Conservation (phyloP, 1,139 yeast species). For the Debaryomyces sp. region DNA sequence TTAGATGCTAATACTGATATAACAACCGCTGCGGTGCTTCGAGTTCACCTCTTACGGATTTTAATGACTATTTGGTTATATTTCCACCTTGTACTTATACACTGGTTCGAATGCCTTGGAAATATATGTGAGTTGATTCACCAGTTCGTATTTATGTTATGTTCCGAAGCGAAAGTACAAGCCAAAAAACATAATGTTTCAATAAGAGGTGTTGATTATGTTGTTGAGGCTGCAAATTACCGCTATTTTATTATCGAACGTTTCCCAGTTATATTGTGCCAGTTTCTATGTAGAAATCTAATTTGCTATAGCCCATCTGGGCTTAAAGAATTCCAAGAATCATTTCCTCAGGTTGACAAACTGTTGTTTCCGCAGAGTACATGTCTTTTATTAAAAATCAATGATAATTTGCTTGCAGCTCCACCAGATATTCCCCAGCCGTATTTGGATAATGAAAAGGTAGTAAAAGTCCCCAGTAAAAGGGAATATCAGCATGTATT, state of each 20-base stretch:
- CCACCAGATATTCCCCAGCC: constrained; percentile 49
- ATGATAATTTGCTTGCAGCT: constrained; percentile 15
- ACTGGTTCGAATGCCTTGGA: not conserved
- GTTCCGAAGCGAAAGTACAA: constrained; percentile 9
- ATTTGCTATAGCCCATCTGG: constrained; percentile 13
- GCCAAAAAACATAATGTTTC: not conserved
- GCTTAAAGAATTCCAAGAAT: constrained; percentile 12
- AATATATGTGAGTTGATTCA: constrained; percentile 12
- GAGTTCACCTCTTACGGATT: constrained; percentile 22
- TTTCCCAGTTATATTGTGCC: not conserved
- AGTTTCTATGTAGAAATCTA: constrained; percentile 7
- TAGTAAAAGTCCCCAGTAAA: constrained; percentile 37
- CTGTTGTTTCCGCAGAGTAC: constrained; percentile 21
- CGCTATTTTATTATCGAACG: not conserved
- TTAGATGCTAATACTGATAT: constrained; percentile 10
- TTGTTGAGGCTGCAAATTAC: not conserved
- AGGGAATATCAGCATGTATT: constrained; percentile 31
- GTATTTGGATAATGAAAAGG: constrained; percentile 40
- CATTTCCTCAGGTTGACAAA: constrained; percentile 14
- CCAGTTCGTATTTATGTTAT: constrained; percentile 15
- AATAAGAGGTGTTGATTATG: not conserved
- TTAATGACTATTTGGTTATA: constrained; percentile 12
- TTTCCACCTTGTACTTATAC: constrained; percentile 5
- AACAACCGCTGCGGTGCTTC: constrained; percentile 23
- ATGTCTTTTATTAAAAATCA: constrained; percentile 20